These are phyloP conservation scores for Aspergillus luchuensis DNA, from an alignment of 2,329 filamentous ascomycete species.

Conservation along the genomic window DNA sequence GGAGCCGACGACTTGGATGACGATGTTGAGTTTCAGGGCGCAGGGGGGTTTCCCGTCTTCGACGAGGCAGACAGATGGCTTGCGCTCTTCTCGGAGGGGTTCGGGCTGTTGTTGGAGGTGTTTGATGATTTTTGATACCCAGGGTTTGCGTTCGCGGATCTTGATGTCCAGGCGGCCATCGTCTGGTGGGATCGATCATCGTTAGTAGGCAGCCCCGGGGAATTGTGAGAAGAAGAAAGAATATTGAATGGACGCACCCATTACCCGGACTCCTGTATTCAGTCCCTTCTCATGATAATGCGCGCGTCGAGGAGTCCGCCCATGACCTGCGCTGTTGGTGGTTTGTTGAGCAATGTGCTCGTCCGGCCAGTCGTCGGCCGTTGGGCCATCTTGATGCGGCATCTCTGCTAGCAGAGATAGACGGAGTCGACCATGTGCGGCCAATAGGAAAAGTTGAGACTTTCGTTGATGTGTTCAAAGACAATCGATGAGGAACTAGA, in stretches of 20 bases:
- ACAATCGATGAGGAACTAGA: no score
- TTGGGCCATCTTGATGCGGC: conserved; percentile 3
- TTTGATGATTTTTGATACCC: conserved; percentile 68
- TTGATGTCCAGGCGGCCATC: conserved; percentile 80
- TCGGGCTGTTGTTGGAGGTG: conserved; percentile 33
- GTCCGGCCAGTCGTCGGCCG: conserved; percentile 17
- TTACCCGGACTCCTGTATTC: conserved; percentile 23
- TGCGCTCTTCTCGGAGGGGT: not conserved
- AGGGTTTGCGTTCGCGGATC: conserved; percentile 70
- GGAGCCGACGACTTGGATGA: conserved; percentile 74
- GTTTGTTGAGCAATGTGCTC: not conserved
- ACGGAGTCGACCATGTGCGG: not conserved
- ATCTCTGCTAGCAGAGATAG: not conserved
- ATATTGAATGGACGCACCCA: no score
- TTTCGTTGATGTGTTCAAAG: not conserved
- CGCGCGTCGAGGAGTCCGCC: not conserved
- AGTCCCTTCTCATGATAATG: conserved; percentile 11
- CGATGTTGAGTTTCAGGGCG: conserved; percentile 56
- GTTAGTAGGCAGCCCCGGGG: no score
- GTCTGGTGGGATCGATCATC: conserved; percentile 46
- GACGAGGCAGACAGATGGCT: not conserved
- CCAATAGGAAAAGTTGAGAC: not conserved
- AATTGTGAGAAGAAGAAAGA: no score
- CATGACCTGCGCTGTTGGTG: not conserved
- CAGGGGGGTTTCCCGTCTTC: conserved; percentile 10